phyloP scores from a whole-genome alignment of 345 rosid species.

The Pugionium dolabratum region DNA sequence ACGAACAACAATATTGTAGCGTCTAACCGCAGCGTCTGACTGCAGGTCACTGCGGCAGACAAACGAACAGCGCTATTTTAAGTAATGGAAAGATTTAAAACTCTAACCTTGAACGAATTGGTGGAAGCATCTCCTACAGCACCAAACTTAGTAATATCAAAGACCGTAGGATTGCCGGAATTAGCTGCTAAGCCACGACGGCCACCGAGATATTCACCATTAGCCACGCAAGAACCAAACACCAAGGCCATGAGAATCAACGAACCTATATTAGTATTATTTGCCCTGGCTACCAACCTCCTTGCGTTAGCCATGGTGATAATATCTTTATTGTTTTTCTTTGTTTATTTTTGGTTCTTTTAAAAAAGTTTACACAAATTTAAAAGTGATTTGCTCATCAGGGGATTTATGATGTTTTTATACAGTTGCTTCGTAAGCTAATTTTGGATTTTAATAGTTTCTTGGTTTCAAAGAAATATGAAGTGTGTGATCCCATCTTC shows the following conservation, averaged over 20 bases:
- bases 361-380: conserved; percentile 18
- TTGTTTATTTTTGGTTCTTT: conserved; percentile 17
- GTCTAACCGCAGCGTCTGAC: too few relatives aligned
- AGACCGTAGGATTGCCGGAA: conserved; percentile 26
- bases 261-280: conserved; percentile 26
- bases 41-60: too few relatives aligned
- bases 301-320: conserved; percentile 50
- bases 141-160: conserved; percentile 28
- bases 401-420: conserved; percentile 25
- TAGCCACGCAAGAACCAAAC: conserved; percentile 45
- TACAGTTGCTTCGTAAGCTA: conserved; percentile 4
- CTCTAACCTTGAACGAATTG: conserved; percentile 37
- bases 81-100: too few relatives aligned
- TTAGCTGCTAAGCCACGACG: conserved; percentile 40
- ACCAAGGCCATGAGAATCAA: conserved; percentile 38
- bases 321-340: conserved; percentile 24
- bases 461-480: background rate
- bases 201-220: conserved; percentile 40
- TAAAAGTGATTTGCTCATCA: conserved; percentile 25
- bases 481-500: conserved; percentile 30
- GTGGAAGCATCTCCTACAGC: conserved; percentile 46
- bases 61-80: too few relatives aligned
- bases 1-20: too few relatives aligned
- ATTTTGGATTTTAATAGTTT: background rate
- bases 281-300: conserved; percentile 32